Evolutionary conservation across 257 asterid species (phyloP), one percentile per base, ranked within the genome.

Genomic region (Primulina tabacum): DNA sequence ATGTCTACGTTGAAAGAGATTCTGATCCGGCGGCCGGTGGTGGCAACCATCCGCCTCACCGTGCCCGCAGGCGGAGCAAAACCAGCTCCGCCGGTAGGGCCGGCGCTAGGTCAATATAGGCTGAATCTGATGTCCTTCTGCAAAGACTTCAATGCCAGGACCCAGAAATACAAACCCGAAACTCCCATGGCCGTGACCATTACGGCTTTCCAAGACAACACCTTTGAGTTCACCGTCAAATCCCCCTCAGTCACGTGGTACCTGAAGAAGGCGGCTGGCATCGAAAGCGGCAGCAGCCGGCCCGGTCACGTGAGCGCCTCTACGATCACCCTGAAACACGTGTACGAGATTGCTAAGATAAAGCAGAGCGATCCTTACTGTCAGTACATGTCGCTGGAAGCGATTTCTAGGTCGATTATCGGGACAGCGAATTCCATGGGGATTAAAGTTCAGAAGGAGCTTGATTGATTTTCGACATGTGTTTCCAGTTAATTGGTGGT

Each of bases 11-110:
- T 91, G 8, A 91, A 91, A 71, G 97, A 91, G 78, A 89, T 89
- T 69, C 79, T 91, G 61, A 83, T 90, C 4, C 89, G 95, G 69
- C 97, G 97, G 43, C 95, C 97, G 14, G 79, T 89, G 83, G 76
- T 95, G 70, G 97, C 96, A 68, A 89, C 95, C 29, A 91, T 91
- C 84, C 93, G 96, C 1, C 88, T 91, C 32, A 91, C 93, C 5
- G 95, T 91, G 0, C 91, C 92, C 24, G 98, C 94, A 2, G 97
- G 92, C 30, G 94, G 75, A n/a, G 96, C 98, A 6, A 84, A 87
- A 58, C 96, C 96, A 0, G 98, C 92, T 0, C 97, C 97, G 4
- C 97, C 96, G 1, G 96, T 92, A 0, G 98, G 98, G 0, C 97
- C 97, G 2, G 95, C 95, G 1, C 67, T 88, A 29, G 97, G 96